A percentile compares a stretch with the other conserved stretches of the same genome.
Evolutionary conservation across 441 rosid species (phyloP).

Genomic region (Jatropha multifida): DNA sequence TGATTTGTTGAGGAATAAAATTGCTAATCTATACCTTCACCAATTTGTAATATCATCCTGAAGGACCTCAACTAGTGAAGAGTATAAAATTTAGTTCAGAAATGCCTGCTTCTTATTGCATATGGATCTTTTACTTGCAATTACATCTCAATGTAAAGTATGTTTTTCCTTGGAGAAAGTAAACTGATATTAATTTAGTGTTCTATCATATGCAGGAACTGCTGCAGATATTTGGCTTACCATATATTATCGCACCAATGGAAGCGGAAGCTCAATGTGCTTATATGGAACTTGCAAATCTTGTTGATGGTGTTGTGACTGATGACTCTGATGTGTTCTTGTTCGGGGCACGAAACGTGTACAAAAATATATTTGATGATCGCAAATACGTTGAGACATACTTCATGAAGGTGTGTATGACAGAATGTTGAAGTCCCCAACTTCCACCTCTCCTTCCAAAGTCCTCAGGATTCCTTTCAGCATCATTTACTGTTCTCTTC

Average conservation of each 20-base stretch:
- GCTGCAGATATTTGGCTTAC: conserved; percentile 97
- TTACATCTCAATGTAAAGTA: background rate
- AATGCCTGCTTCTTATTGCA: background rate
- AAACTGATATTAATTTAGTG: background rate
- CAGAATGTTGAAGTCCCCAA: conserved; percentile 7
- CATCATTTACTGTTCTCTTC: conserved; percentile 3
- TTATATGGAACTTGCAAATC: conserved; percentile 78
- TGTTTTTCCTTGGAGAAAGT: background rate
- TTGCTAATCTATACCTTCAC: background rate
- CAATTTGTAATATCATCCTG: background rate
- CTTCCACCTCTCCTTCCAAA: conserved; percentile 10
- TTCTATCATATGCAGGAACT: conserved; percentile 57
- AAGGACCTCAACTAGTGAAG: background rate
- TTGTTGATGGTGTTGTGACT: conserved; percentile 96
- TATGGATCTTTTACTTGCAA: background rate
- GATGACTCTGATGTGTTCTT: conserved; percentile 97
- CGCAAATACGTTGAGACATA: conserved; percentile 98
- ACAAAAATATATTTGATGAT: conserved; percentile 97
- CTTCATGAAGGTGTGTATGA: conserved; percentile 73
- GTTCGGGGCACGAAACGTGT: conserved; percentile 88
- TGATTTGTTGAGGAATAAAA: background rate
- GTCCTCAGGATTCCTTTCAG: background rate
- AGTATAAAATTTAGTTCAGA: background rate
- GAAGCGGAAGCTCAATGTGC: conserved; percentile 99
- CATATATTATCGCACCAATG: conserved; percentile 96